These are phyloP conservation scores for Ceratocystis harringtonii DNA, from an alignment of 2,329 filamentous ascomycete genomes.

Conservation along the genomic window DNA sequence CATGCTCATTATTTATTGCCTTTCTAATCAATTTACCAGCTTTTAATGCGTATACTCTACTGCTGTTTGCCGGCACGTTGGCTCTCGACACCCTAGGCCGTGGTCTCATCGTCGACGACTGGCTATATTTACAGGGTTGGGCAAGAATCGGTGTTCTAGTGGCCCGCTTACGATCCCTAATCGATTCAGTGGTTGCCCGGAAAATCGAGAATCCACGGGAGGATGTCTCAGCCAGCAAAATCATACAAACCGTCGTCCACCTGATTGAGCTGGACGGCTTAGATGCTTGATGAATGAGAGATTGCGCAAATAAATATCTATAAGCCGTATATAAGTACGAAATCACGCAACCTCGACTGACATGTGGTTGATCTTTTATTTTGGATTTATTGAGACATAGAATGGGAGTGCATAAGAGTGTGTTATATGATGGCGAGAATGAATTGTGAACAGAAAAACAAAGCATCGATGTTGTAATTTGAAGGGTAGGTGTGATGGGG, in stretches of 20 bases:
- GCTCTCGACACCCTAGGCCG: slow-evolving; percentile 74
- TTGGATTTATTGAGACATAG: slow-evolving; percentile 2
- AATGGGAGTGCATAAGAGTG: neutral
- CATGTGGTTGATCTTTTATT: neutral
- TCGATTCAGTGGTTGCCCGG: slow-evolving; percentile 68
- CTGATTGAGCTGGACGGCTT: slow-evolving; percentile 82
- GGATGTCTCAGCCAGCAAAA: slow-evolving; percentile 43
- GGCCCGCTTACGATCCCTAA: slow-evolving; percentile 64
- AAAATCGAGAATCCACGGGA: slow-evolving; percentile 58
- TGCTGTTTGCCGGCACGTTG: slow-evolving; percentile 77
- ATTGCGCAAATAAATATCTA: neutral
- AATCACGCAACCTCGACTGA: neutral
- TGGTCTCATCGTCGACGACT: slow-evolving; percentile 80
- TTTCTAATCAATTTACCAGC: slow-evolving; percentile 30
- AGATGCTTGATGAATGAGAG: slow-evolving; percentile 37
- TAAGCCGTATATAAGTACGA: neutral
- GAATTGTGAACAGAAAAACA: neutral
- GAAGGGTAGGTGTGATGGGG: neutral
- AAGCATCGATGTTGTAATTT: slow-evolving; percentile 1
- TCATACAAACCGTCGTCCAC: slow-evolving; percentile 62
- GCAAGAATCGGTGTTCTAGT: slow-evolving; percentile 86
- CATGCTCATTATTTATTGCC: neutral
- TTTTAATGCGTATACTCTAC: slow-evolving; percentile 75
- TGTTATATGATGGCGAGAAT: neutral
- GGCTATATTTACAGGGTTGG: slow-evolving; percentile 78